Evolutionary conservation across 2,329 filamentous ascomycete genomes (phyloP).

Genomic region (Setomelanomma holmii): DNA sequence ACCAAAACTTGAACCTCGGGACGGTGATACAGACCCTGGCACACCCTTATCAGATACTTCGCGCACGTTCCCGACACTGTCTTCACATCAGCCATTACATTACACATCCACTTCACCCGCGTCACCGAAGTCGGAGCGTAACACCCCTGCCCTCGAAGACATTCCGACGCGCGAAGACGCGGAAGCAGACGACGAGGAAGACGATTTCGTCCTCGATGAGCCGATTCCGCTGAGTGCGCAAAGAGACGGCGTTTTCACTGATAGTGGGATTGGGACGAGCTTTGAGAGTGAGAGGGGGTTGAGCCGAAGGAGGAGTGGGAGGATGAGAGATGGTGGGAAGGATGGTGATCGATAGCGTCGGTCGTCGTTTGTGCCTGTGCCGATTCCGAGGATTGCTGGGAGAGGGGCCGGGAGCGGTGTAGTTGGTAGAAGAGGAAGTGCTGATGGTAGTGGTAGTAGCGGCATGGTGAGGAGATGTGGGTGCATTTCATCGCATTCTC

Average conservation of each 20-base stretch:
- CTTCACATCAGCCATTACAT: slow-evolving; percentile 51
- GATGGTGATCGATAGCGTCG: neutral
- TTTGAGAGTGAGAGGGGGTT: slow-evolving; percentile 24
- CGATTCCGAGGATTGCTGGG: neutral
- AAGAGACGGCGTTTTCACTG: slow-evolving; percentile 28
- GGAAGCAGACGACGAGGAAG: slow-evolving; percentile 55
- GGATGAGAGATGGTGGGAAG: neutral
- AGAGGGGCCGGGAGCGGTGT: neutral
- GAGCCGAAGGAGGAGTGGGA: slow-evolving; percentile 20
- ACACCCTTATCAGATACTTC: slow-evolving; percentile 55
- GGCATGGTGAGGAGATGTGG: neutral
- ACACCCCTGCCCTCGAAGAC: slow-evolving; percentile 2
- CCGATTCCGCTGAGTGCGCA: slow-evolving; percentile 16
- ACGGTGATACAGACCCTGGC: slow-evolving; percentile 17
- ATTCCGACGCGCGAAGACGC: slow-evolving; percentile 27
- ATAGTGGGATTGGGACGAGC: slow-evolving; percentile 59
- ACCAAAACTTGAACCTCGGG: slow-evolving; percentile 22
- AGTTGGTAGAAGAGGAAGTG: too few species aligned
- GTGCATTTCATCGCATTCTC: neutral
- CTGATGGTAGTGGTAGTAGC: neutral
- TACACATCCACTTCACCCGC: slow-evolving; percentile 32
- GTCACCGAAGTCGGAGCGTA: slow-evolving; percentile 1
- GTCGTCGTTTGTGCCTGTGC: neutral
- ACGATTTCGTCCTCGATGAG: slow-evolving; percentile 52
- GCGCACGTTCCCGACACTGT: slow-evolving; percentile 58